Conservation (phyloP, 2,329 filamentous ascomycete species). For the Calcarisporium arbuscula region DNA sequence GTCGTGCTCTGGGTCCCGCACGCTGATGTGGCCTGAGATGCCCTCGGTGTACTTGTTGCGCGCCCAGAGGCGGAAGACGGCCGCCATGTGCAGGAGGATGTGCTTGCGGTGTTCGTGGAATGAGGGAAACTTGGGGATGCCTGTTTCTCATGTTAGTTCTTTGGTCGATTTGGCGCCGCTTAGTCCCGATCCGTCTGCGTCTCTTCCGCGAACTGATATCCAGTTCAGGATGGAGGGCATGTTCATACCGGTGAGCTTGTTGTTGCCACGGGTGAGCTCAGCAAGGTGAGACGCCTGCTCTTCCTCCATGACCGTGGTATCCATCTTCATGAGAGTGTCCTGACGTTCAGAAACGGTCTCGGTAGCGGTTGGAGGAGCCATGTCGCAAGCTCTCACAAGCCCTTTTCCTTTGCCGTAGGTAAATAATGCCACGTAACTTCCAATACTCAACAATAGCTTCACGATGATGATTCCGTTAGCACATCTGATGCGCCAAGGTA, state of each 20-base stretch:
- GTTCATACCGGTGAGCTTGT: constrained; percentile 14
- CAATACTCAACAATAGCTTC: too few relatives aligned
- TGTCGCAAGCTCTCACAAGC: too few relatives aligned
- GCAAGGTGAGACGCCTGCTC: constrained; percentile 13
- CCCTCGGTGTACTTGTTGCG: constrained; percentile 23
- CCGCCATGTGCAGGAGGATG: constrained; percentile 60
- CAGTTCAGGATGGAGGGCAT: neutral
- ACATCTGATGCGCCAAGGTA: too few relatives aligned
- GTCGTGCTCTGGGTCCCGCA: constrained; percentile 57
- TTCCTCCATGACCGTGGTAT: neutral
- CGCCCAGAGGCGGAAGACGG: constrained; percentile 39
- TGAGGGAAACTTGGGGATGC: constrained; percentile 35
- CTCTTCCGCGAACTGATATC: too few relatives aligned
- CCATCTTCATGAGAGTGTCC: constrained; percentile 6
- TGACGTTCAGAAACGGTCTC: constrained; percentile 3
- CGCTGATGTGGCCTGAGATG: constrained; percentile 51
- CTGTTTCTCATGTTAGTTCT: constrained; percentile 14
- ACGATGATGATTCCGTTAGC: too few relatives aligned
- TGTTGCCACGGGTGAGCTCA: constrained; percentile 16
- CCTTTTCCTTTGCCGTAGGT: too few relatives aligned
- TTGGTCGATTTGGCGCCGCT: neutral
- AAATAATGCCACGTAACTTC: too few relatives aligned
- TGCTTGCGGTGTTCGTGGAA: constrained; percentile 48
- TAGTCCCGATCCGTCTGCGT: too few relatives aligned
- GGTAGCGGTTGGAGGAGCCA: constrained; percentile 12